These are phyloP conservation scores for Nigrospora osmanthi DNA, from an alignment of 2,329 filamentous ascomycete species.

Conservation along the genomic window DNA sequence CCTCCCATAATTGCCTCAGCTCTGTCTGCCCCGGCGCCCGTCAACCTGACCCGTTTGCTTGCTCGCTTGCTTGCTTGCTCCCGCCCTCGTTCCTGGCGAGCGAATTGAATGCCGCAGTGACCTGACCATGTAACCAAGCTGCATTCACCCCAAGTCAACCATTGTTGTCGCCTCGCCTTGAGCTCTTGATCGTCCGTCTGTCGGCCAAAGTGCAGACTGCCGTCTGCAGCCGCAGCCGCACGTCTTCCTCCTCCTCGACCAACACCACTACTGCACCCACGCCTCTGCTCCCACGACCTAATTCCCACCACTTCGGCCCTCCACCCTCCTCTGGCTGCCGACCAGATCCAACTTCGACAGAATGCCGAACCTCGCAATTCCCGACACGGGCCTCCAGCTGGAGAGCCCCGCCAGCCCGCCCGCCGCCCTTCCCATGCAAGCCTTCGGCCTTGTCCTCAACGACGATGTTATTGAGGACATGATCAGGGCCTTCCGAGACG, in stretches of 20 bases:
- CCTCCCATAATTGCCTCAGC: no score
- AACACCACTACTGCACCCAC: no score
- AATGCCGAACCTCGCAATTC: conserved; percentile 49
- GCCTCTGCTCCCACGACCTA: no score
- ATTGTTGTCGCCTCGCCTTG: no score
- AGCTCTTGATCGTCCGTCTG: no score
- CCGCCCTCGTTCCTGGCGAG: not conserved
- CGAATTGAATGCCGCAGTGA: not conserved
- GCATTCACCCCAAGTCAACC: not conserved
- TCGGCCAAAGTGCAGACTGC: no score
- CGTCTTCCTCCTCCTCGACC: no score
- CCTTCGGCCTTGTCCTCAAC: conserved; percentile 49
- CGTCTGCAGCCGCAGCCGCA: no score
- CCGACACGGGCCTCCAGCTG: conserved; percentile 49
- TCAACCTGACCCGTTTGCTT: no score
- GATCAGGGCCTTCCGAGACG: conserved; percentile 51
- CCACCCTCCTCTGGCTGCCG: no score
- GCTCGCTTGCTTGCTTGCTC: not conserved
- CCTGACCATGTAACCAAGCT: conserved; percentile 5
- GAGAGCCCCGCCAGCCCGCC: conserved; percentile 38
- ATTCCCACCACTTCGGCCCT: no score
- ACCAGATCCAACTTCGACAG: conserved; percentile 7
- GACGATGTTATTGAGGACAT: conserved; percentile 53
- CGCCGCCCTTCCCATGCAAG: conserved; percentile 41
- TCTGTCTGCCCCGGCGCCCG: no score